phyloP scores from a whole-genome alignment of 1,284 basidiomycete species.

The Microbotryomycetes sp. region DNA sequence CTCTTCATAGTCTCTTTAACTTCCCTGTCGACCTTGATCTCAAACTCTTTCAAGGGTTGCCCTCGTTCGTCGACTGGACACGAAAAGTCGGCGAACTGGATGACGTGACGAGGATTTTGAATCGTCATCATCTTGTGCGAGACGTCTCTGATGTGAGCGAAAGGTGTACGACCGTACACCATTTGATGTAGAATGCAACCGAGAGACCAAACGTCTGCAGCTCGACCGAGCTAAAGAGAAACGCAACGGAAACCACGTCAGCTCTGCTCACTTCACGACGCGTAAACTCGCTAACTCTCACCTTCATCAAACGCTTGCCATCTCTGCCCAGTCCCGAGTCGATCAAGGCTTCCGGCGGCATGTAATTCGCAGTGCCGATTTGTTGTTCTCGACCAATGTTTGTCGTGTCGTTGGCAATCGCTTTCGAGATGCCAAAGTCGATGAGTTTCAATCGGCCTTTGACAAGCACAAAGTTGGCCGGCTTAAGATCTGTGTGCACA shows the following conservation, averaged over 20 bases:
- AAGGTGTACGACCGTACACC: constrained; percentile 86
- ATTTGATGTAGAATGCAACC: constrained; percentile 96
- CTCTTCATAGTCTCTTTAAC: constrained; percentile 66
- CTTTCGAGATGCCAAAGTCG: constrained; percentile 94
- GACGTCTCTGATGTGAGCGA: constrained; percentile 77
- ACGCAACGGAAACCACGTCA: not conserved
- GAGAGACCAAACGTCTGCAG: constrained; percentile 95
- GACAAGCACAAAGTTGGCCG: constrained; percentile 91
- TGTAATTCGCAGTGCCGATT: constrained; percentile 90
- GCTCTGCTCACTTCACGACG: too few relatives aligned
- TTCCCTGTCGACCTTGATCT: constrained; percentile 56
- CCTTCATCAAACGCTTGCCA: constrained; percentile 36
- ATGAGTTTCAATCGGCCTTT: constrained; percentile 88
- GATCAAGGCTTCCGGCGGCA: constrained; percentile 74
- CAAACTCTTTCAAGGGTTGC: constrained; percentile 56
- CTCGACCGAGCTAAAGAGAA: constrained; percentile 41
- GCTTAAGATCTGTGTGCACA: constrained; percentile 91
- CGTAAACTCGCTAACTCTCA: too few relatives aligned
- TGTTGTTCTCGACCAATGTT: constrained; percentile 92
- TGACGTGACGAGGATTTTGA: constrained; percentile 60
- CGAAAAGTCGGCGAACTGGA: constrained; percentile 64
- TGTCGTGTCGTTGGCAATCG: constrained; percentile 92
- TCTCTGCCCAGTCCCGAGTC: constrained; percentile 32
- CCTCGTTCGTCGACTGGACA: constrained; percentile 52
- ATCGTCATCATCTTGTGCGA: constrained; percentile 81